Evolutionary conservation across 78 protist genomes (phyloP), one percentile per base, ranked within the genome.

Genomic region (Speleostelium caveatum): DNA sequence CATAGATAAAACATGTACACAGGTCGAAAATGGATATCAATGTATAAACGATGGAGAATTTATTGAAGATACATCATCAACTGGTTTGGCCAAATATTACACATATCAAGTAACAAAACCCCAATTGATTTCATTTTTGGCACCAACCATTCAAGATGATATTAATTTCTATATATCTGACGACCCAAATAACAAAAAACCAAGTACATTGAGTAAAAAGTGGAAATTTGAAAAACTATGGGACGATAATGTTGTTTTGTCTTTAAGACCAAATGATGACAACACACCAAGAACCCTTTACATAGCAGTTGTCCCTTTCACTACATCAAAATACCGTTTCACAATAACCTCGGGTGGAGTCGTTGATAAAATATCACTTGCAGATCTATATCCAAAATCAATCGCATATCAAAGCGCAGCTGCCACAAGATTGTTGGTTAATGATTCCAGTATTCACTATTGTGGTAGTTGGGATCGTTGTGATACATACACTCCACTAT

Each of bases 31-130:
- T 0, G 38, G 42, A 7, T 77, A 80, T 32, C n/a, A 36, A 21
- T 80, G 89, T 58, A 68, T 80, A 32, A 72, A 66, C 38, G 89
- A 80, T 45, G 89, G 89, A 39, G 49, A 66, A 14, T 33, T 33
- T n/a, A 39, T 71, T 16, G n/a, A n/a, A n/a, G n/a, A n/a, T n/a
- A n/a, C n/a, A n/a, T n/a, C n/a, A n/a, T n/a, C n/a, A n/a, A 3
- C 14, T 4, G 59, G 59, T 35, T 19, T 55, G 38, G 24, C 62
- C 5, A 16, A 12, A 16, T 68, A 35, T 56, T 80, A 56, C 21
- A 80, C 89, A 16, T 80, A 41, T 56, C 21, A 5, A n/a, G 89
- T 80, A 12, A 28, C 30, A 17, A n/a, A 41, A 36, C 77, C 77
- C 32, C 35, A 16, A 51, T 19, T 41, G 14, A 4, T 67, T 6